Percentiles rank a stretch among this genome's conserved stretches.
Evolutionary conservation across 257 asterid genomes (phyloP).

Genomic region (Forsythia suspensa): DNA sequence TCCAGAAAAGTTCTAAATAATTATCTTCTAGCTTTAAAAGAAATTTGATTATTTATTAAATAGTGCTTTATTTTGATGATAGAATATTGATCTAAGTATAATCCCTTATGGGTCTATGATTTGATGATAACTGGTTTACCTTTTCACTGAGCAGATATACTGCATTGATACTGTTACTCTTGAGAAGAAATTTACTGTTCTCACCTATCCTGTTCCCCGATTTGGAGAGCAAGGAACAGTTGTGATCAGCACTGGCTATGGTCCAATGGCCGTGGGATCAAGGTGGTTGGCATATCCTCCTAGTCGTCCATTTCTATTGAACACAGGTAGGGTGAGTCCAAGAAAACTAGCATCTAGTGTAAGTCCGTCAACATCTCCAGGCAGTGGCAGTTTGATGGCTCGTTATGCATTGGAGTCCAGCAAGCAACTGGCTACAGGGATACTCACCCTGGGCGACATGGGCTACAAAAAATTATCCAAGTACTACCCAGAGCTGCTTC

Average conservation of each 20-base stretch:
- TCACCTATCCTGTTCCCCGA: constrained; percentile 71
- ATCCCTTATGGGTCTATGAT: not conserved
- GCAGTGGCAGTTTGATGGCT: constrained; percentile 58
- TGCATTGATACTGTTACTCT: constrained; percentile 63
- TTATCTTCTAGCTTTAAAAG: not conserved
- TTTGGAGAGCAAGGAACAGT: constrained; percentile 60
- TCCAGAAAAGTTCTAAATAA: not conserved
- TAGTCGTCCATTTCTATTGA: constrained; percentile 55
- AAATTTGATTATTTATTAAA: not conserved
- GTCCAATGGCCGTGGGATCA: constrained; percentile 80
- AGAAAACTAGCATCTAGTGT: constrained; percentile 53
- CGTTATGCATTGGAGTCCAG: constrained; percentile 69
- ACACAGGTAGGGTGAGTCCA: constrained; percentile 56
- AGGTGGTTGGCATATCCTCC: constrained; percentile 82
- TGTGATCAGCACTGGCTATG: constrained; percentile 60
- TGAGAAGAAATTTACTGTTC: constrained; percentile 64
- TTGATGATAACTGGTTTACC: constrained; percentile 23
- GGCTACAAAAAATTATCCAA: constrained; percentile 66
- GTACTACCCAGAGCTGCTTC: constrained; percentile 64
- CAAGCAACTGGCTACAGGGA: constrained; percentile 64
- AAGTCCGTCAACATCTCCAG: constrained; percentile 66
- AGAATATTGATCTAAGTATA: not conserved
- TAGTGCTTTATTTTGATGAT: constrained; percentile 4
- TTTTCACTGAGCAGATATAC: constrained; percentile 46
- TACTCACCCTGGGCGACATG: constrained; percentile 64